Percentiles rank a stretch among this genome's conserved stretches.
Evolutionary conservation across 2,329 filamentous ascomycete species (phyloP).

Genomic region (Colletotrichum noveboracense): DNA sequence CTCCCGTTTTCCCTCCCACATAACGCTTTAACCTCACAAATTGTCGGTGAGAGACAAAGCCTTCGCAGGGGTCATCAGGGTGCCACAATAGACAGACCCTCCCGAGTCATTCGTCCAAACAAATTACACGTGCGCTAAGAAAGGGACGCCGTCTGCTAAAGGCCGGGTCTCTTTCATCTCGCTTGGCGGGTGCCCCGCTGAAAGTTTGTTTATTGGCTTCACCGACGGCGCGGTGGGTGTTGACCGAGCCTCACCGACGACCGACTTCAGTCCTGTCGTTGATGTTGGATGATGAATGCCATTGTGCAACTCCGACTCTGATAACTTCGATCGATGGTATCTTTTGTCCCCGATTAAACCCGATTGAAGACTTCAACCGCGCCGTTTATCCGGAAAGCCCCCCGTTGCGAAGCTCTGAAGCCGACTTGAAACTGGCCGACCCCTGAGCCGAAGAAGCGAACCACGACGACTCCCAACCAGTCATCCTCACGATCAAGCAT

Average conservation of each 20-base stretch:
- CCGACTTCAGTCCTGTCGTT: background rate
- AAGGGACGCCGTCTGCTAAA: background rate
- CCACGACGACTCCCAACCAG: background rate
- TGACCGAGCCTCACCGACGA: background rate
- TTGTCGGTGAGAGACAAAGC: constrained; percentile 7
- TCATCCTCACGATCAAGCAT: background rate
- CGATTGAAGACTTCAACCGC: background rate
- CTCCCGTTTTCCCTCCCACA: background rate
- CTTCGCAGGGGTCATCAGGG: background rate
- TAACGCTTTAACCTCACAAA: background rate
- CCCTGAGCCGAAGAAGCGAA: background rate
- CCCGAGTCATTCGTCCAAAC: constrained; percentile 15
- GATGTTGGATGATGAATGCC: background rate
- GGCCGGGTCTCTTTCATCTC: constrained; percentile 2
- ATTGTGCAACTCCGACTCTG: background rate
- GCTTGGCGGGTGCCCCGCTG: background rate
- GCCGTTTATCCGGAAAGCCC: background rate
- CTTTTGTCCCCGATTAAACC: accelerated
- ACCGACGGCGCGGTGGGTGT: background rate
- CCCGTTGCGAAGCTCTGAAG: background rate
- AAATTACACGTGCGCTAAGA: background rate
- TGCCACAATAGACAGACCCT: background rate
- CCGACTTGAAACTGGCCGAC: background rate
- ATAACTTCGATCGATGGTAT: background rate
- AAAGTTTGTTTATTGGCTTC: background rate